phyloP scores from a whole-genome alignment of 2,329 filamentous ascomycete genomes.

The Fusarium citri region DNA sequence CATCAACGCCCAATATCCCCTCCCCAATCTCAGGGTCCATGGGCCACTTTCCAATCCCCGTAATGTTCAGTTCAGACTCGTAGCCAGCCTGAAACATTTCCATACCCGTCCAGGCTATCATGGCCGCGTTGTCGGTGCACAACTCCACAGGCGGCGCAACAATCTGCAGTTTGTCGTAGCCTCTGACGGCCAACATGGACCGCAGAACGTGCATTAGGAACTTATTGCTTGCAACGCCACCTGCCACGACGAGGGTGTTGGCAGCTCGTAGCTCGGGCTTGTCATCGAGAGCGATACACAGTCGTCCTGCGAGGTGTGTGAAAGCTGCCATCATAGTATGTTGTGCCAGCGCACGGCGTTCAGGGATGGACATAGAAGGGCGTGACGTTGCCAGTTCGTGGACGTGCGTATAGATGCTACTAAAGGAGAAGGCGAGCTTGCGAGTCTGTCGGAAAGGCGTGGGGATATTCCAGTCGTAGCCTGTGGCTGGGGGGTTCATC shows the following conservation, averaged over 20 bases:
- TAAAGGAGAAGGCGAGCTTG: constrained; percentile 78
- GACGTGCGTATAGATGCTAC: constrained; percentile 69
- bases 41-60: constrained; percentile 76
- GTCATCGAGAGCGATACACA: constrained; percentile 72
- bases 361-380: constrained; percentile 61
- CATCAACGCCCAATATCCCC: constrained; percentile 72
- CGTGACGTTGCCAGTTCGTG: constrained; percentile 56
- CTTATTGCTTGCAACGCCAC: constrained; percentile 88
- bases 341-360: constrained; percentile 76
- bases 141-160: constrained; percentile 79
- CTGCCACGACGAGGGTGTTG: constrained; percentile 81
- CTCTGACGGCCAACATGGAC: constrained; percentile 70
- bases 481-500: constrained; percentile 56
- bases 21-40: constrained; percentile 71
- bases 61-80: constrained; percentile 69
- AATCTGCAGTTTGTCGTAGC: constrained; percentile 70
- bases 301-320: constrained; percentile 83
- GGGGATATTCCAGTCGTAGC: constrained; percentile 71
- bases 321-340: constrained; percentile 85
- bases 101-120: constrained; percentile 94
- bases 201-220: constrained; percentile 78
- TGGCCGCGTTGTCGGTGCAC: constrained; percentile 96
- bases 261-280: constrained; percentile 52
- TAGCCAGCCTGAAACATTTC: constrained; percentile 91
- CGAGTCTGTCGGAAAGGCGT: constrained; percentile 72